Conservation (phyloP, 2,329 filamentous ascomycete species). For the Cladophialophora carrionii region DNA sequence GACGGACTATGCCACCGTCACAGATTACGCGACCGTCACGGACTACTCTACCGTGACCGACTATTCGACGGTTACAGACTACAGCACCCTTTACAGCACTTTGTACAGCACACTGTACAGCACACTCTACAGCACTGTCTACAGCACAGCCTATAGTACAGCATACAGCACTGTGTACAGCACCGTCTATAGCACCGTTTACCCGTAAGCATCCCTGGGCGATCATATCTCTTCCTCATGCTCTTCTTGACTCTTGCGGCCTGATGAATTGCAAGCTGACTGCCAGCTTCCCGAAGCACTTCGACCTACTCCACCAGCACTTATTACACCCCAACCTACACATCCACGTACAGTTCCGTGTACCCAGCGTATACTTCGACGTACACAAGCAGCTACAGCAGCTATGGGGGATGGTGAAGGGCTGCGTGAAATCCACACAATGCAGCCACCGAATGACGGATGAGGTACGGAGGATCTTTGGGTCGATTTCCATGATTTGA, state of each 20-base stretch:
- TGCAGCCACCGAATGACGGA: neutral
- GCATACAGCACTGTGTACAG: conserved; percentile 1
- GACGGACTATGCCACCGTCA: neutral
- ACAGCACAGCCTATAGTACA: conserved; percentile 4
- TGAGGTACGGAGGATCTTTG: neutral
- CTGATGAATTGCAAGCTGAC: neutral
- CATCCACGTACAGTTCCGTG: neutral
- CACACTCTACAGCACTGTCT: neutral
- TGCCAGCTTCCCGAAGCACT: neutral
- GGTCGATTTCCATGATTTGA: neutral
- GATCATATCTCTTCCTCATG: neutral
- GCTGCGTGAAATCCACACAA: neutral
- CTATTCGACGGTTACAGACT: neutral
- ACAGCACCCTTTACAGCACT: neutral
- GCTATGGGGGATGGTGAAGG: neutral
- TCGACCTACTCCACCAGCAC: conserved; percentile 6
- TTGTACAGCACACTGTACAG: neutral
- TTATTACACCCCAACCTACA: neutral
- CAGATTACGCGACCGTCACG: neutral
- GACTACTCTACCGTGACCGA: neutral
- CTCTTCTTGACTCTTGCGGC: neutral
- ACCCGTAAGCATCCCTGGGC: neutral
- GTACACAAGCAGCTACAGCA: conserved; percentile 5
- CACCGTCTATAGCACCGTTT: conserved; percentile 5
- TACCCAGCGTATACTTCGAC: neutral